A percentile compares a stretch with the other conserved stretches of the same genome.
Conservation (phyloP, 1,284 basidiomycete species). For the Leccinum pachyderme region DNA sequence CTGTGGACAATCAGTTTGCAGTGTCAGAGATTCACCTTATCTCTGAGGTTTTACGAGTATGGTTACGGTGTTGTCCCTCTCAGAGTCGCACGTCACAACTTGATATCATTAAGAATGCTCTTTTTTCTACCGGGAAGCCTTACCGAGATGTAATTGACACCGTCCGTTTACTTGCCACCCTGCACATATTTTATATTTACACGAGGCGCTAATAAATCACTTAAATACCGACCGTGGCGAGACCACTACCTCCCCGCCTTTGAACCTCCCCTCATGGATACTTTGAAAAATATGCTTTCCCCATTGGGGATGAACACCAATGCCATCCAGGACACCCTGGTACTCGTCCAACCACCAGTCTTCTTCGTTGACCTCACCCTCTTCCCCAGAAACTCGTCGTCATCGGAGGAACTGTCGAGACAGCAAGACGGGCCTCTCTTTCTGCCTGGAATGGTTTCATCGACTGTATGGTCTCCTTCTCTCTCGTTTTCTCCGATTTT, state of each 20-base stretch:
- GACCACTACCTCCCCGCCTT: constrained; percentile 17
- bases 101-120: constrained; percentile 6
- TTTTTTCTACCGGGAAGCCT: constrained; percentile 23
- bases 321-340: constrained; percentile 63
- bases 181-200: constrained; percentile 27
- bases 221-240: constrained; percentile 36
- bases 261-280: constrained; percentile 46
- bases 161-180: constrained; percentile 28
- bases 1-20: background rate
- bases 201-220: constrained; percentile 33
- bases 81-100: constrained; percentile 19
- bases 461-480: constrained; percentile 57
- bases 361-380: background rate
- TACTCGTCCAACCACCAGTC: constrained; percentile 27
- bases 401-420: constrained; percentile 77
- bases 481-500: background rate
- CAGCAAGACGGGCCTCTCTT: constrained; percentile 67
- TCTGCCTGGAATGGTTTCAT: constrained; percentile 86
- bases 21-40: constrained; percentile 21
- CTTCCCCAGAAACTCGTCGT: constrained; percentile 67
- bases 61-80: constrained; percentile 13
- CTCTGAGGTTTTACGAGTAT: constrained; percentile 22
- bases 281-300: constrained; percentile 58
- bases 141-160: constrained; percentile 36
- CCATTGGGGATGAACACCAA: constrained; percentile 56